Evolutionary conservation across 768 basidiomycete genomes (phyloP), one percentile per base, ranked within the genome.

Genomic region (Termitomyces sp.): DNA sequence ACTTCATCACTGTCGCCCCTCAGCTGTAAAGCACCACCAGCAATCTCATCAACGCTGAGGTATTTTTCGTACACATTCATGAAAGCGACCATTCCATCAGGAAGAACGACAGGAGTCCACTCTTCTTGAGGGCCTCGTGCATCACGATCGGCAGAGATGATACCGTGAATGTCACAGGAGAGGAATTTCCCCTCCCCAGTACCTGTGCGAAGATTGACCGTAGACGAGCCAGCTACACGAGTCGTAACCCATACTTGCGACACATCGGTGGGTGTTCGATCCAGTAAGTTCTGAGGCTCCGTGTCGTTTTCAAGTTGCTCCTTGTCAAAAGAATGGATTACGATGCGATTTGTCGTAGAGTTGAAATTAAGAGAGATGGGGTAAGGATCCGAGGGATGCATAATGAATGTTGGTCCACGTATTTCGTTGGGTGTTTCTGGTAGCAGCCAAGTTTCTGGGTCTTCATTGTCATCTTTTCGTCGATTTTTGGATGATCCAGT

Each of bases 61-160:
- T 91, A 94, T 67, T 88, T 95, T 67, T 94, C 92, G 66, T 95
- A 94, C 10, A 91, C 78, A 70, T 87, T 93, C 84, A 86, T 86
- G 68, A 94, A 88, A 7, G 90, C 88, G 49, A 90, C 84, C 87
- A 93, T 91, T 43, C 90, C 91, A 60, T 90, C 90, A 10, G 89
- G 84, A 24, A 91, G 71, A 56, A 94, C 75, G 26, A 92, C 81
- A 16, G 93, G 88, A 3, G 88, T 90, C 91, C 93, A 97, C 71
- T 95, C 94, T 70, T 97, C 94, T 70, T 96, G 92, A 4, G 91
- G 89, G 1, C 94, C 94, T 33, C 94, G 82, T 28, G 94, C 94
- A 66, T 97, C 94, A 47, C 90, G 78, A 67, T 92, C 88, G 45
- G 90, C 87, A 61, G 87, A 83, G 14, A 96, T 87, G 20, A 93